Percentiles rank a stretch among this genome's conserved stretches.
These are phyloP conservation scores for Tetrastigma voinierianum DNA, from an alignment of 164 flowering plant genomes.

Conservation along the genomic window DNA sequence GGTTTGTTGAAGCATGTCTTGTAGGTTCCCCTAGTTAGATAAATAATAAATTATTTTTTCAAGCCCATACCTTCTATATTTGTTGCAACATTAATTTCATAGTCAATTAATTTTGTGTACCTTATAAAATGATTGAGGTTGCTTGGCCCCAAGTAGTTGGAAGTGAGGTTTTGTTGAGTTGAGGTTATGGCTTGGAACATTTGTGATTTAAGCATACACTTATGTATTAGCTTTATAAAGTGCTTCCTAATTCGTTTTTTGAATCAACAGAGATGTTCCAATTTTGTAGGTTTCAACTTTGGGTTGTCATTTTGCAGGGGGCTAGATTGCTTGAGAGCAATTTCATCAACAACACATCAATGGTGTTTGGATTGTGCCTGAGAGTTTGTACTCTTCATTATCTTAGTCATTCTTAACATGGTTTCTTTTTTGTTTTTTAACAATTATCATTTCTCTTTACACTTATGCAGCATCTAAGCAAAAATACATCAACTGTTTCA, in stretches of 20 bases:
- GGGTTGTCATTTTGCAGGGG: constrained; percentile 51
- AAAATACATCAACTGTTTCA: background rate
- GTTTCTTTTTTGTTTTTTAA: background rate
- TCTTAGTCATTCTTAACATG: background rate
- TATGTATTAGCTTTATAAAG: background rate
- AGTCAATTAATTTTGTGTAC: too few species aligned
- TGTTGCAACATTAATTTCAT: too few species aligned
- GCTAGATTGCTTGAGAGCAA: constrained; percentile 76
- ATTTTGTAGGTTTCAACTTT: background rate
- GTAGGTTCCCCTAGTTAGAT: too few species aligned
- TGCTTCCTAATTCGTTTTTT: background rate
- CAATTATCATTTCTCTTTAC: background rate
- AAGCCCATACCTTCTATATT: too few species aligned
- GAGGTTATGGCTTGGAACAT: too few species aligned
- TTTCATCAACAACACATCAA: constrained; percentile 92
- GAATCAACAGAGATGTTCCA: background rate
- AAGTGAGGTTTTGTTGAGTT: too few species aligned
- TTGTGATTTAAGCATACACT: too few species aligned
- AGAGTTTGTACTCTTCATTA: constrained; percentile 49
- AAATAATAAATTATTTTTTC: too few species aligned
- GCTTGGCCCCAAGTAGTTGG: too few species aligned
- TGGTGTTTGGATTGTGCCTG: constrained; percentile 87
- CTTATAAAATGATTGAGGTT: too few species aligned
- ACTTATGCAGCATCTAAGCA: background rate
- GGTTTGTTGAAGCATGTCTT: too few species aligned